phyloP scores from a whole-genome alignment of 2,329 filamentous ascomycete genomes.

The Trichoderma sp. region DNA sequence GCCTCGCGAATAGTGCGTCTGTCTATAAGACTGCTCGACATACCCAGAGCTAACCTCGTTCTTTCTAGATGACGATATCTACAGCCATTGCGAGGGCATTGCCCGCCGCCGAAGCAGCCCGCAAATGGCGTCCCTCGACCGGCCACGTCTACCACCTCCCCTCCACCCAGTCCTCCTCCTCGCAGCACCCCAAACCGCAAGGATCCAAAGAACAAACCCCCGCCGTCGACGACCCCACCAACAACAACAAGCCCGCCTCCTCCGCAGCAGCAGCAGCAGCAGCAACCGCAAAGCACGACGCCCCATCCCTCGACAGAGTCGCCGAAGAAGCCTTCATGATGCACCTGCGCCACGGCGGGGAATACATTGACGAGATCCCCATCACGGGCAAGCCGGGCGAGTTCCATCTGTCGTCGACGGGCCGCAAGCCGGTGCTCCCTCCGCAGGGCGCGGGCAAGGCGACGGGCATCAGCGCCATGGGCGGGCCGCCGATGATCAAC shows the following conservation, averaged over 20 bases:
- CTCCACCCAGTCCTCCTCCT: constrained; percentile 33
- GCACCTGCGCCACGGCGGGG: constrained; percentile 61
- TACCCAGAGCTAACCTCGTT: neutral
- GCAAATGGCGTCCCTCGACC: constrained; percentile 57
- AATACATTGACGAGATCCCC: constrained; percentile 69
- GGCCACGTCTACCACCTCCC: constrained; percentile 56
- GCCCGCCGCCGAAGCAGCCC: constrained; percentile 52
- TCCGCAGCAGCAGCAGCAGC: constrained; percentile 20
- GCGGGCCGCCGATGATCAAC: constrained; percentile 42
- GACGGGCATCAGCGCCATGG: constrained; percentile 42
- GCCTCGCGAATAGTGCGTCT: constrained; percentile 58
- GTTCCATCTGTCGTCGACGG: constrained; percentile 65
- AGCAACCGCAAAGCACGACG: constrained; percentile 44
- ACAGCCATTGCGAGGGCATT: constrained; percentile 57
- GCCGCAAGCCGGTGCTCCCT: constrained; percentile 50
- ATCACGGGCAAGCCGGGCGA: constrained; percentile 67
- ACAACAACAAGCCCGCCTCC: constrained; percentile 6
- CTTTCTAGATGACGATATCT: constrained; percentile 55
- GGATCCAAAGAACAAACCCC: constrained; percentile 54
- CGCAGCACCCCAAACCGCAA: constrained; percentile 35
- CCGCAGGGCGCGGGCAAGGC: constrained; percentile 38
- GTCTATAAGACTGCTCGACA: too few relatives aligned
- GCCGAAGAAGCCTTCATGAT: constrained; percentile 62
- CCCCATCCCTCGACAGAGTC: constrained; percentile 49
- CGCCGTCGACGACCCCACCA: constrained; percentile 44